Conservation (phyloP, 495 filamentous ascomycete genomes). For the Lophiotrema nucula region DNA sequence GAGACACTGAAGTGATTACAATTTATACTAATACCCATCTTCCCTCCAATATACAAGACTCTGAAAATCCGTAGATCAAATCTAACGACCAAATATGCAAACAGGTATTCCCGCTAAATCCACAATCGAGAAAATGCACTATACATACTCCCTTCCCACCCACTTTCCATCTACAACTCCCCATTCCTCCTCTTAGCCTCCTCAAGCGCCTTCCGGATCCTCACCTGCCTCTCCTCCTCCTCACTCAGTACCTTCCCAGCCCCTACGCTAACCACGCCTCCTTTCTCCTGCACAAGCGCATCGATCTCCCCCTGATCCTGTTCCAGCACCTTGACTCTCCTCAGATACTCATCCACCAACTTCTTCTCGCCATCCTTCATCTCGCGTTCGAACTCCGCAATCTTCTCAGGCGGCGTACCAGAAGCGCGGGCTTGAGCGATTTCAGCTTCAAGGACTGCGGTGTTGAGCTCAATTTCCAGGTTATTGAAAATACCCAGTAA, state of each 20-base stretch:
- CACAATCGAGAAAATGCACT: no score
- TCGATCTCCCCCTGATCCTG: slow-evolving; percentile 18
- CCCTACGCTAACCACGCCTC: slow-evolving; percentile 11
- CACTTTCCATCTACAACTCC: no score
- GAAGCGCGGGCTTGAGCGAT: slow-evolving; percentile 35
- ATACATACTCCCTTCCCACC: no score
- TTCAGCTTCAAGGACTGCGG: slow-evolving; percentile 25
- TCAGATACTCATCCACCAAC: slow-evolving; percentile 36
- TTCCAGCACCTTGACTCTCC: slow-evolving; percentile 35
- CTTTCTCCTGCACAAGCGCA: slow-evolving; percentile 19
- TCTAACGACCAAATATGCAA: no score
- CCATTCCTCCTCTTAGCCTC: slow-evolving; percentile 39
- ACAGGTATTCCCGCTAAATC: no score
- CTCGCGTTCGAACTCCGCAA: slow-evolving; percentile 29
- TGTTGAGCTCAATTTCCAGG: slow-evolving; percentile 35
- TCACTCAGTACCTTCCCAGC: slow-evolving; percentile 20
- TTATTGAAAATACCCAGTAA: slow-evolving; percentile 39
- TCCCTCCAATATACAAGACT: no score
- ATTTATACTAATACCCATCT: no score
- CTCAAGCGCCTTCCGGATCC: slow-evolving; percentile 32
- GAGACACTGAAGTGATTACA: no score
- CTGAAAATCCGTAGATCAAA: no score
- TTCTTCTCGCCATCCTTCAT: slow-evolving; percentile 28
- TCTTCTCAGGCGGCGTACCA: slow-evolving; percentile 16
- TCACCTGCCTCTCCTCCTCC: slow-evolving; percentile 19